These are phyloP conservation scores for Apophysomyces ossiformis DNA, from an alignment of 371 early-diverging fungal genomes.

Conservation along the genomic window DNA sequence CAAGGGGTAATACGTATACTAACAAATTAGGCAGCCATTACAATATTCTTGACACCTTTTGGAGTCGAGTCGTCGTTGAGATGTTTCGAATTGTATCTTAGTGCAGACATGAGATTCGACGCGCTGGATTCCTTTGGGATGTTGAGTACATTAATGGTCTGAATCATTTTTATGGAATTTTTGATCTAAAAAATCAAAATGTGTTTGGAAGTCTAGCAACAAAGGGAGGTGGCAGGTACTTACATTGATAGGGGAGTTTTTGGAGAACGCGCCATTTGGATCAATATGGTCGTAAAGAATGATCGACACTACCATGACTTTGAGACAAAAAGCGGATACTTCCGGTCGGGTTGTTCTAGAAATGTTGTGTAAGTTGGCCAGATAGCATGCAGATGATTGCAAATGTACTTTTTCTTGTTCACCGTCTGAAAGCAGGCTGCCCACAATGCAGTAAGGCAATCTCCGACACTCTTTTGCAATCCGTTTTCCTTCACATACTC, in stretches of 20 bases:
- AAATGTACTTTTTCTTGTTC: slow-evolving; percentile 50
- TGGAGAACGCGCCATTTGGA: slow-evolving; percentile 78
- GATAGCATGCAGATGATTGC: slow-evolving; percentile 7
- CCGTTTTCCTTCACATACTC: slow-evolving; percentile 55
- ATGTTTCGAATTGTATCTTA: slow-evolving; percentile 82
- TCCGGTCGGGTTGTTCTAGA: slow-evolving; percentile 52
- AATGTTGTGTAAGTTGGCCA: background rate
- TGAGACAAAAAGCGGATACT: slow-evolving; percentile 67
- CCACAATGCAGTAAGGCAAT: slow-evolving; percentile 70
- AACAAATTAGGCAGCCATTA: slow-evolving; percentile 34
- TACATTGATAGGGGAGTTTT: slow-evolving; percentile 80
- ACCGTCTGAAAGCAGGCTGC: slow-evolving; percentile 74
- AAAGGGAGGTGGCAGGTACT: slow-evolving; percentile 27
- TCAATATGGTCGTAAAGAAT: slow-evolving; percentile 91
- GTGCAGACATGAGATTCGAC: slow-evolving; percentile 70
- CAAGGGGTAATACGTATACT: slow-evolving; percentile 14
- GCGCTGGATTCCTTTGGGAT: slow-evolving; percentile 47
- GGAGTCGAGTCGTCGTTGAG: slow-evolving; percentile 83
- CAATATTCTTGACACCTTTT: slow-evolving; percentile 69
- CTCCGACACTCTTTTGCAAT: slow-evolving; percentile 60
- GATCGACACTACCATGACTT: slow-evolving; percentile 87
- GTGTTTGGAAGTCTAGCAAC: background rate
- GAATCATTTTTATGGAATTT: slow-evolving; percentile 76
- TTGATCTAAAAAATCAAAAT: slow-evolving; percentile 46
- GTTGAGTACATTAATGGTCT: slow-evolving; percentile 42